Conservation (phyloP, 140 eudicot genomes). For the Senecio squalidus region DNA sequence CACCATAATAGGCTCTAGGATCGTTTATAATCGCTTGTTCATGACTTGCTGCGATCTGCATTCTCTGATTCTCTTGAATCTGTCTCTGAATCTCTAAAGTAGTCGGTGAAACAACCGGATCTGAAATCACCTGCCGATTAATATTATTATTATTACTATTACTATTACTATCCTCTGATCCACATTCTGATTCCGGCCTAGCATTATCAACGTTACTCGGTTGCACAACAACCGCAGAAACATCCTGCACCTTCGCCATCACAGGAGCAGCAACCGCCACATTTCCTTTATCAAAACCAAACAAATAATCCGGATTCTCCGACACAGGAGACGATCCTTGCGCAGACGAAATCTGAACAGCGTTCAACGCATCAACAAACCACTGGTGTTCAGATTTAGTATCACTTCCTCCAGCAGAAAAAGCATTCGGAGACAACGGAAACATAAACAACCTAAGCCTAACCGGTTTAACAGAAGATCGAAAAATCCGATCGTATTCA, state of each 20-base stretch:
- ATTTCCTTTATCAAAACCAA: conserved; percentile 51
- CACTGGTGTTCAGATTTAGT: conserved; percentile 52
- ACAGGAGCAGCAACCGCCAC: conserved; percentile 1
- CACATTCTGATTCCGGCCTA: conserved; percentile 30
- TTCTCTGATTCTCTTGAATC: conserved; percentile 42
- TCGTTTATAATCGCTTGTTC: conserved; percentile 34
- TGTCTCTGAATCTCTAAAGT: conserved; percentile 46
- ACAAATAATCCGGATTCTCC: conserved; percentile 49
- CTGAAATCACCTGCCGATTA: conserved; percentile 24
- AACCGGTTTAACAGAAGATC: conserved; percentile 47
- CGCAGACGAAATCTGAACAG: conserved; percentile 42
- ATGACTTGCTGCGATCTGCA: conserved; percentile 35
- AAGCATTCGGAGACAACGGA: conserved; percentile 24
- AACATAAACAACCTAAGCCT: conserved; percentile 60
- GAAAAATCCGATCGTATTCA: conserved; percentile 50
- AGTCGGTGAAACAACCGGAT: conserved; percentile 18
- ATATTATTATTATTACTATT: conserved; percentile 15
- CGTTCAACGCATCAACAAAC: conserved; percentile 73
- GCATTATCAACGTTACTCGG: conserved; percentile 2
- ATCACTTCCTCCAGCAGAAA: conserved; percentile 35
- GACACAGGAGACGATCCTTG: conserved; percentile 28
- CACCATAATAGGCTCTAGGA: conserved; percentile 31
- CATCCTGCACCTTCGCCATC: conserved; percentile 17
- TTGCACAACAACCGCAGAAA: conserved; percentile 20
- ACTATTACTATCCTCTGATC: conserved; percentile 32